Conservation (phyloP, 768 basidiomycete genomes). For the Coprinopsis strossmayeri region DNA sequence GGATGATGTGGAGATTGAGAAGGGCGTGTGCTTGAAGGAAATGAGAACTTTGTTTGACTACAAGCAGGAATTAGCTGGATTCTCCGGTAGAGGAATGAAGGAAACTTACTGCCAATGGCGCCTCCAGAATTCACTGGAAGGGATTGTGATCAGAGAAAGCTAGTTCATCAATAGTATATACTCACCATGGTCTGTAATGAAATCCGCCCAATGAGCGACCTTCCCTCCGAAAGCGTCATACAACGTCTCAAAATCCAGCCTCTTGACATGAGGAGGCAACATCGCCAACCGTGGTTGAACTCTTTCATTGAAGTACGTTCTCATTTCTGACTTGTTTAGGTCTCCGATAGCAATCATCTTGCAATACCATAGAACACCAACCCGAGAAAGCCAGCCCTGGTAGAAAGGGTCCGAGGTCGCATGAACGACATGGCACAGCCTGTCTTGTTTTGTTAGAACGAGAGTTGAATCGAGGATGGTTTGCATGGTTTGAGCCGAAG, state of each 20-base stretch:
- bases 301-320: conserved; percentile 56
- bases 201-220: conserved; percentile 78
- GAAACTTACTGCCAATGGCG: conserved; percentile 55
- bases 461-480: conserved; percentile 80
- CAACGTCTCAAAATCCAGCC: conserved; percentile 63
- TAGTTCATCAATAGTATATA: conserved; percentile 4
- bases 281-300: conserved; percentile 58
- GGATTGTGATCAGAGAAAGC: neutral
- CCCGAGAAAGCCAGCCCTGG: conserved; percentile 74
- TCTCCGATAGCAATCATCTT: conserved; percentile 83
- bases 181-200: conserved; percentile 66
- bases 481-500: conserved; percentile 78
- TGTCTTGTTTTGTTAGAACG: conserved; percentile 81
- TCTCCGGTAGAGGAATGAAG: neutral
- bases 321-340: conserved; percentile 66
- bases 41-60: conserved; percentile 75
- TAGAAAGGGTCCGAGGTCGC: conserved; percentile 83
- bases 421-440: conserved; percentile 78
- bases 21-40: conserved; percentile 82
- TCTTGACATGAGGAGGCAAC: conserved; percentile 9
- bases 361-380: conserved; percentile 80
- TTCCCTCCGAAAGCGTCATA: conserved; percentile 83
- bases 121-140: conserved; percentile 66
- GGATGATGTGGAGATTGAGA: conserved; percentile 83
- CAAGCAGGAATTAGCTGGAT: conserved; percentile 6